phyloP scores from a whole-genome alignment of 176 grass and related monocot genomes.

The Juncus inflexus region DNA sequence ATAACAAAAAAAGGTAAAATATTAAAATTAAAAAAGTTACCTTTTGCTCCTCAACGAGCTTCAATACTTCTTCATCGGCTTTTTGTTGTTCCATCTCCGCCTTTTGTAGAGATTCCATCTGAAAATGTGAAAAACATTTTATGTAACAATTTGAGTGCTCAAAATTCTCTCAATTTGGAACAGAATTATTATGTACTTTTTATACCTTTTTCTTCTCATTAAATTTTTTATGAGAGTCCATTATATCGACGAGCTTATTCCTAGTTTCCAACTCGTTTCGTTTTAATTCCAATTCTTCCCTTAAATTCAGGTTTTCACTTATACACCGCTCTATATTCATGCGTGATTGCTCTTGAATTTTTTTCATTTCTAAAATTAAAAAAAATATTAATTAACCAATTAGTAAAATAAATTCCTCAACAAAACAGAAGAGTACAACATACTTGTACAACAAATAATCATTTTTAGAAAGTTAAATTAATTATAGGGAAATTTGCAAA shows the following conservation, averaged over 20 bases:
- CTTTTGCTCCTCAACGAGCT: slow-evolving; percentile 75
- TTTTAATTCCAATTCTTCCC: slow-evolving; percentile 64
- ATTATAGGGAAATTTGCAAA: too few species aligned
- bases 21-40: slow-evolving; percentile 27
- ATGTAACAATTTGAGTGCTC: too few species aligned
- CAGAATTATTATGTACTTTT: background rate
- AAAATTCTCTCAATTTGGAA: too few species aligned
- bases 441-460: too few species aligned
- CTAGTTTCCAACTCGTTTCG: slow-evolving; percentile 52
- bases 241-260: slow-evolving; percentile 54
- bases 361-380: slow-evolving; percentile 58
- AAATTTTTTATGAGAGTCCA: slow-evolving; percentile 52
- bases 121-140: too few species aligned
- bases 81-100: slow-evolving; percentile 73
- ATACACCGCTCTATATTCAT: slow-evolving; percentile 56
- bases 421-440: too few species aligned
- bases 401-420: too few species aligned
- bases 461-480: too few species aligned
- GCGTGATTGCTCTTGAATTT: slow-evolving; percentile 48
- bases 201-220: slow-evolving; percentile 80
- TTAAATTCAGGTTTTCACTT: slow-evolving; percentile 74
- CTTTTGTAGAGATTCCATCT: slow-evolving; percentile 34
- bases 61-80: slow-evolving; percentile 69
- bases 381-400: background rate
- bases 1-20: slow-evolving; percentile 6